Conservation (phyloP, 2,329 filamentous ascomycete genomes). For the Aspergillus novoparasiticus region DNA sequence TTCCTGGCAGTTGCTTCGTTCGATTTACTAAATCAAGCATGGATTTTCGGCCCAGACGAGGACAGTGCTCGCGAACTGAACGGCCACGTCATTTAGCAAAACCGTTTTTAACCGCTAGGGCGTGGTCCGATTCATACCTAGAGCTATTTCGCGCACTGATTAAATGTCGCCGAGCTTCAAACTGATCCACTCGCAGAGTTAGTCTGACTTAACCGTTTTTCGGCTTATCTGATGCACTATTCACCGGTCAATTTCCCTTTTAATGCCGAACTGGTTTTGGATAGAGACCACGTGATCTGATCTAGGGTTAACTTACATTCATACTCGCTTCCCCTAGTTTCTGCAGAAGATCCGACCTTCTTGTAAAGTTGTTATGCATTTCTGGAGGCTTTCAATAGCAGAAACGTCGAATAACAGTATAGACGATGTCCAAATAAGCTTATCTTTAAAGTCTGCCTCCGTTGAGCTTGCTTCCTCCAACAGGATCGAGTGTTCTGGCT, state of each 20-base stretch:
- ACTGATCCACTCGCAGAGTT: background rate
- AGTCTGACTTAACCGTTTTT: constrained; percentile 5
- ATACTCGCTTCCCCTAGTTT: background rate
- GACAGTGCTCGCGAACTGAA: background rate
- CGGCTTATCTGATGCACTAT: background rate
- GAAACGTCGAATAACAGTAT: background rate
- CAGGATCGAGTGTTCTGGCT: constrained; percentile 8
- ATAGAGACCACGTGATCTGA: constrained; percentile 10
- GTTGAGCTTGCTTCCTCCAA: constrained; percentile 6
- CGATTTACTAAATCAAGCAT: constrained; percentile 18
- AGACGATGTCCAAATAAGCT: constrained; percentile 21
- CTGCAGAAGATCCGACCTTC: background rate
- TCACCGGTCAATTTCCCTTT: constrained; percentile 6
- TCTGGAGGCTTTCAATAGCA: background rate
- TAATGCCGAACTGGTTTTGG: background rate
- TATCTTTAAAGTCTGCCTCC: constrained; percentile 17
- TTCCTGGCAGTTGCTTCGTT: constrained; percentile 13
- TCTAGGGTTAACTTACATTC: background rate
- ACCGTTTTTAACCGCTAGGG: constrained; percentile 4
- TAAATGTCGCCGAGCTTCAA: background rate
- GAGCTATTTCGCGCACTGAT: background rate
- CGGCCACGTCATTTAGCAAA: constrained; percentile 8
- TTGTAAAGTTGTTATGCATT: background rate
- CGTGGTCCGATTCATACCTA: constrained; percentile 4
- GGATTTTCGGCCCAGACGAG: constrained; percentile 12